Conservation (phyloP, 306 rosid species). For the Cicer yamashitae region DNA sequence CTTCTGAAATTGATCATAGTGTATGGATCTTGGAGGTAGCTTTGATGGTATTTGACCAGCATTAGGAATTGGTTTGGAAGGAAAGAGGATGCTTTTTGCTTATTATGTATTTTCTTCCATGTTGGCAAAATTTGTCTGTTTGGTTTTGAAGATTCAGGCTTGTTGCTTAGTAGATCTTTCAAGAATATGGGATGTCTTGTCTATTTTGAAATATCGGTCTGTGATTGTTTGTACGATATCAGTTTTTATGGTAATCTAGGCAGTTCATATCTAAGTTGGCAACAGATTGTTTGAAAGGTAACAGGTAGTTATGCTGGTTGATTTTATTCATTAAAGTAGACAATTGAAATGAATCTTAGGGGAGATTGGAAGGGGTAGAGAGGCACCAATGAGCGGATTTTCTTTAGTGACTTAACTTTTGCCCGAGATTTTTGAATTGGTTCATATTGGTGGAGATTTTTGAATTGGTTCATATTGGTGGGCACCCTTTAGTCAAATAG, state of each 20-base stretch:
- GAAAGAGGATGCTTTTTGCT: slow-evolving; percentile 1
- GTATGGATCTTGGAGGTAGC: slow-evolving; percentile 23
- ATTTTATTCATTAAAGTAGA: slow-evolving; percentile 25
- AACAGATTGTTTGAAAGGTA: slow-evolving; percentile 31
- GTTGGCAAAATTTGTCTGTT: slow-evolving; percentile 14
- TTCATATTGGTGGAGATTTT: slow-evolving; percentile 1
- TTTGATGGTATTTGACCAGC: slow-evolving; percentile 2
- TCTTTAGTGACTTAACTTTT: slow-evolving; percentile 17
- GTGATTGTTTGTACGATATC: slow-evolving; percentile 14
- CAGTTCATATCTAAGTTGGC: slow-evolving; percentile 4
- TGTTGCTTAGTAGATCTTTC: neutral
- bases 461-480: slow-evolving; percentile 19
- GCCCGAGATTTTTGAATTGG: slow-evolving; percentile 23
- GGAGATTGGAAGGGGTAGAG: slow-evolving; percentile 24
- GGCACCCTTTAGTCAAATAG: slow-evolving; percentile 9
- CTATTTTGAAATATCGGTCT: slow-evolving; percentile 20
- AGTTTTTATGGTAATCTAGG: slow-evolving; percentile 12
- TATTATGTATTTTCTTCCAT: slow-evolving; percentile 7
- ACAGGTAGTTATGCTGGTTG: slow-evolving; percentile 26
- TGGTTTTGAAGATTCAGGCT: slow-evolving; percentile 27
- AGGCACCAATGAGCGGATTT: slow-evolving; percentile 18
- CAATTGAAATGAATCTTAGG: slow-evolving; percentile 23
- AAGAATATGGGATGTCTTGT: slow-evolving; percentile 3
- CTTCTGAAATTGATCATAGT: slow-evolving; percentile 5
- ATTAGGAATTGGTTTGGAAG: slow-evolving; percentile 25